A percentile compares a stretch with the other conserved stretches of the same genome.
These are phyloP conservation scores for Tilletia caries DNA, from an alignment of 1,284 basidiomycete species.

Conservation along the genomic window DNA sequence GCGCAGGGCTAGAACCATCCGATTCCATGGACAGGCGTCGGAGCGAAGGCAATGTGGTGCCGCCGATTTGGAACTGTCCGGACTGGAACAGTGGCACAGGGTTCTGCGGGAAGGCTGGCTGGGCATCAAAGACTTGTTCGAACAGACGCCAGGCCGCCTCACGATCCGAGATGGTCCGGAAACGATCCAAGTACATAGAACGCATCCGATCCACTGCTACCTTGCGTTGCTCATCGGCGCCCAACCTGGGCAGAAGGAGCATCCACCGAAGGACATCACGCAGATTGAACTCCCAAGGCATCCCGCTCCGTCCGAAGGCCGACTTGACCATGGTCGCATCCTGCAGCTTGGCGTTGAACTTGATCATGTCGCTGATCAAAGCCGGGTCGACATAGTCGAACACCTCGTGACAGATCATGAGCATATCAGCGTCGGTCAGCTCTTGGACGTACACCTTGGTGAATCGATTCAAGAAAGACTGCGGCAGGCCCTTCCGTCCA, in stretches of 20 bases:
- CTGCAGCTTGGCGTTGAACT: slow-evolving; percentile 71
- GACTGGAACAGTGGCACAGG: background rate
- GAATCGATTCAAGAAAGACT: slow-evolving; percentile 96
- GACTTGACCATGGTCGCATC: slow-evolving; percentile 68
- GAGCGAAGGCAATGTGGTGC: background rate
- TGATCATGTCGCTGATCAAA: slow-evolving; percentile 70
- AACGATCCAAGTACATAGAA: slow-evolving; percentile 72
- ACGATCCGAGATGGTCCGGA: slow-evolving; percentile 72
- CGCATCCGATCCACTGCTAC: slow-evolving; percentile 7
- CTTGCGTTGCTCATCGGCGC: background rate
- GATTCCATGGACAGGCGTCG: background rate
- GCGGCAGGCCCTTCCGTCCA: slow-evolving; percentile 93
- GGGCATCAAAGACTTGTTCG: slow-evolving; percentile 62
- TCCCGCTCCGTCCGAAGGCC: slow-evolving; percentile 75
- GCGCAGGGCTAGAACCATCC: slow-evolving; percentile 50
- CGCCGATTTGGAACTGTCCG: background rate
- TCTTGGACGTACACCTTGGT: slow-evolving; percentile 94
- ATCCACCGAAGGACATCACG: slow-evolving; percentile 91
- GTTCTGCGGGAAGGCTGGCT: slow-evolving; percentile 23
- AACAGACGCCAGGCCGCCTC: slow-evolving; percentile 65
- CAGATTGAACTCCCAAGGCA: slow-evolving; percentile 98
- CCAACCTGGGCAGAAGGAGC: slow-evolving; percentile 54
- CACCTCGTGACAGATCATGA: slow-evolving; percentile 30
- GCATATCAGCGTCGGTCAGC: slow-evolving; percentile 68
- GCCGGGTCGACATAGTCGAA: slow-evolving; percentile 40